A percentile compares a stretch with the other conserved stretches of the same genome.
These are phyloP conservation scores for Poterioochromonas sp. DNA, from an alignment of 352 stramenopile species.

Conservation along the genomic window DNA sequence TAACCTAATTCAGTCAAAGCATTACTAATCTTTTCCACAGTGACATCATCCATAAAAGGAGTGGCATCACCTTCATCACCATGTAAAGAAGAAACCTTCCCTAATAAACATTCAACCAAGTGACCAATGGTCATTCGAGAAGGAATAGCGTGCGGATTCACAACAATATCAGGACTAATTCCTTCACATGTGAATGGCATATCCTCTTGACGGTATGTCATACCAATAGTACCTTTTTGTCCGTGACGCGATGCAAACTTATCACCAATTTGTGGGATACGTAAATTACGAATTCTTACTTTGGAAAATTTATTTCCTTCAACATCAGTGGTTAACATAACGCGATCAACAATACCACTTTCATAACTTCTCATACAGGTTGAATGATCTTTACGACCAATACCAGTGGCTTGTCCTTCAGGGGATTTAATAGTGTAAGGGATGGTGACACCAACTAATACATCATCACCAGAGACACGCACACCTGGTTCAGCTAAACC, in stretches of 20 bases:
- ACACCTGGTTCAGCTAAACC: conserved; percentile 89
- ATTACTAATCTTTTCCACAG: conserved; percentile 91
- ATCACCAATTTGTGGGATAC: conserved; percentile 95
- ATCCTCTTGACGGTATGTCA: conserved; percentile 98
- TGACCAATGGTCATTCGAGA: conserved; percentile 99
- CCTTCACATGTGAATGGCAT: conserved; percentile 99
- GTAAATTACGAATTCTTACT: conserved; percentile 94
- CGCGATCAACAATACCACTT: conserved; percentile 95
- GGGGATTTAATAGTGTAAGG: conserved; percentile 57
- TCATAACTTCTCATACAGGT: conserved; percentile 94
- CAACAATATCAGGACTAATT: conserved; percentile 98
- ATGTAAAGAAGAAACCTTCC: conserved; percentile 93
- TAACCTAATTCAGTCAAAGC: conserved; percentile 81
- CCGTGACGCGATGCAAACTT: conserved; percentile 91
- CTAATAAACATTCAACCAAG: conserved; percentile 97
- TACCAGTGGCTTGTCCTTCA: conserved; percentile 37
- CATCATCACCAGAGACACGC: conserved; percentile 91
- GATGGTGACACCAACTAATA: conserved; percentile 98
- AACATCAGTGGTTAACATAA: conserved; percentile 95
- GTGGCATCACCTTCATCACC: conserved; percentile 95
- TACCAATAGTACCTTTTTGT: conserved; percentile 95
- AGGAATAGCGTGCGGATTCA: conserved; percentile 99
- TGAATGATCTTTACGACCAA: conserved; percentile 80
- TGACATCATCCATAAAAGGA: conserved; percentile 93
- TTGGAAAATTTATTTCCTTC: conserved; percentile 84